Evolutionary conservation across 2,329 filamentous ascomycete genomes (phyloP), one percentile per base, ranked within the genome.

Genomic region (Calonectria montana): DNA sequence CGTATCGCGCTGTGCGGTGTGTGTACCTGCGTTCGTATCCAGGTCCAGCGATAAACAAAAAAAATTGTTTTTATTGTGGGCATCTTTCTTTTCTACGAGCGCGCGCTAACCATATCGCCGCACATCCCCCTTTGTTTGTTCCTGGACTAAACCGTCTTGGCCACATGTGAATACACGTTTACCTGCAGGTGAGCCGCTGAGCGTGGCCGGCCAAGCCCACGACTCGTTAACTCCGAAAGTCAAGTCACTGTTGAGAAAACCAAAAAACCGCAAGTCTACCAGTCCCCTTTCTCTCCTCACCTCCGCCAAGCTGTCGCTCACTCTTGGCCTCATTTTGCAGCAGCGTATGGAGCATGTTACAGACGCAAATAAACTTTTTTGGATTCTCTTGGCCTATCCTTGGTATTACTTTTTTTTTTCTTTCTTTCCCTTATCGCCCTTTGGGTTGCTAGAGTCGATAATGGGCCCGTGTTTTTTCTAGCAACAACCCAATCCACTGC

Each of bases 101-200:
- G 43, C 21, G 53, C 65, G 65, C 65, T 67, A 67, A 39, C 45
- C 43, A 64, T 43, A 35, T 18, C 8, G 43, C 18, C 39, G 47
- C 64, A 21, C 47, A 27, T 25, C 29, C 29, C 37, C 41, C 53
- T 67, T 43, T 37, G 63, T 21, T 21, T 65, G 63, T 65, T 65
- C 63, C 63, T 65, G 63, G 35, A 43, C 63, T 65, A 65, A 55
- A 55, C 47, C 18, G 63, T 65, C 43, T 50, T 37, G 13, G 50
- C n/a, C 50, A 13, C 50, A 13, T 3, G 9, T 31, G 25, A 7
- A 53, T 39, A 25, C 53, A 59, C 53, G 21, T 39, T 59, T 25
- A 15, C 31, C 37, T 59, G 31, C 31, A 59, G 31, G n/a, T 18
- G 21, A 39, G 53, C 21, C 12, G 12, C 21, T 47, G 18, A 15